Conservation (phyloP, 345 rosid species). For the Citrus maxima region DNA sequence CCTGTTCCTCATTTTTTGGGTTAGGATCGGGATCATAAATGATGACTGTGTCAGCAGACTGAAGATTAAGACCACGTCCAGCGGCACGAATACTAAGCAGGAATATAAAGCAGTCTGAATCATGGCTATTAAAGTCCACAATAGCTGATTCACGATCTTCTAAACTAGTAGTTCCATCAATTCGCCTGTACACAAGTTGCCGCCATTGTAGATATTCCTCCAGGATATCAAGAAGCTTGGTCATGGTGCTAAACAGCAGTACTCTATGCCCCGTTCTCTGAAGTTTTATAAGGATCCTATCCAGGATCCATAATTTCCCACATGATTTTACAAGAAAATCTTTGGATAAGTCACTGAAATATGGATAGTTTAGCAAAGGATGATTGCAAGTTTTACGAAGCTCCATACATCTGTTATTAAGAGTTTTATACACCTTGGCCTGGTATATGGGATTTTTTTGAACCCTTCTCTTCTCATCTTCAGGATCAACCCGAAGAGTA, state of each 20-base stretch:
- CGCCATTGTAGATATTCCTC: constrained; percentile 99
- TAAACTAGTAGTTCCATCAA: constrained; percentile 98
- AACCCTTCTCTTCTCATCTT: constrained; percentile 75
- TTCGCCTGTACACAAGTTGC: constrained; percentile 82
- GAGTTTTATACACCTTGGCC: constrained; percentile 65
- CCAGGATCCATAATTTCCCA: constrained; percentile 95
- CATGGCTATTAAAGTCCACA: constrained; percentile 85
- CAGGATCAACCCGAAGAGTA: constrained; percentile 94
- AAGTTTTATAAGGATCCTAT: constrained; percentile 90
- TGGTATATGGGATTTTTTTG: constrained; percentile 79
- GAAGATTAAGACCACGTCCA: constrained; percentile 99
- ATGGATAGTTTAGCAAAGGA: constrained; percentile 96
- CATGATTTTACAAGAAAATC: constrained; percentile 92
- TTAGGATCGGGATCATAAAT: constrained; percentile 99
- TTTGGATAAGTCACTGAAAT: constrained; percentile 79
- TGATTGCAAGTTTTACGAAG: constrained; percentile 95
- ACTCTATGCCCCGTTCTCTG: constrained; percentile 96
- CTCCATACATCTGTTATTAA: constrained; percentile 99
- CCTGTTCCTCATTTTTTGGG: constrained; percentile 99
- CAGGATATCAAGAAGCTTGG: constrained; percentile 94
- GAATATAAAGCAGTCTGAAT: constrained; percentile 91
- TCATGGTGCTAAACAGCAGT: constrained; percentile 98
- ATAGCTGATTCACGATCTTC: constrained; percentile 99
- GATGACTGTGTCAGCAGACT: constrained; percentile 96
- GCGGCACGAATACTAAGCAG: constrained; percentile 98